Percentiles rank a stretch among this genome's conserved stretches.
These are phyloP conservation scores for Conoideocrella luteorostrata DNA, from an alignment of 2,329 filamentous ascomycete genomes.

Conservation along the genomic window DNA sequence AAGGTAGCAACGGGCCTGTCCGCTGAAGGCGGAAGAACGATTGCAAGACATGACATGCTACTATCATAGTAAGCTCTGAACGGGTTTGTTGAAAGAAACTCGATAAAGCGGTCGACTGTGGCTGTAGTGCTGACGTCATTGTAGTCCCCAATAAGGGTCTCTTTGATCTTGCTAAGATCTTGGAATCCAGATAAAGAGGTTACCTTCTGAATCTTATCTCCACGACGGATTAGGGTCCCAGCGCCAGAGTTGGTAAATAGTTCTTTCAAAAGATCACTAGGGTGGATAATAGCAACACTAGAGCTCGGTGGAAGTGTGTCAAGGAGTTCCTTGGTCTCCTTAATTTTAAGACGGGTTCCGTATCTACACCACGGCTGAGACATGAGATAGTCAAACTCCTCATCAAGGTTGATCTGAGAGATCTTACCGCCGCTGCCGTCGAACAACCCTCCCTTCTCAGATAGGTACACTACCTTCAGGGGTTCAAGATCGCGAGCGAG, in stretches of 20 bases:
- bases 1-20: conserved; percentile 70
- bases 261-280: conserved; percentile 91
- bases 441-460: conserved; percentile 93
- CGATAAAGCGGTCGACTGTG: conserved; percentile 80
- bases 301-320: conserved; percentile 84
- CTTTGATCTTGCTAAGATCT: conserved; percentile 71
- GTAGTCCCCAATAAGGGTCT: conserved; percentile 73
- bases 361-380: conserved; percentile 90
- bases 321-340: conserved; percentile 91
- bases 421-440: conserved; percentile 93
- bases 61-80: conserved; percentile 97
- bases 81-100: conserved; percentile 65
- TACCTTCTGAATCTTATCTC: conserved; percentile 78
- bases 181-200: conserved; percentile 67
- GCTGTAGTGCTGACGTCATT: conserved; percentile 75
- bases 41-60: conserved; percentile 83
- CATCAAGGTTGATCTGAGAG: conserved; percentile 93
- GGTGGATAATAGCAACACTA: conserved; percentile 95
- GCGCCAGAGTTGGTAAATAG: conserved; percentile 94
- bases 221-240: conserved; percentile 84
- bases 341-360: conserved; percentile 93
- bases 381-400: conserved; percentile 92
- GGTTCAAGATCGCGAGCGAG: conserved; percentile 83
- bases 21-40: conserved; percentile 70
- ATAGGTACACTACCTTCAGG: conserved; percentile 96